Percentiles rank a stretch among this genome's conserved stretches.
phyloP scores from a whole-genome alignment of 2,329 filamentous ascomycete genomes.

The Ophiostoma australiae region DNA sequence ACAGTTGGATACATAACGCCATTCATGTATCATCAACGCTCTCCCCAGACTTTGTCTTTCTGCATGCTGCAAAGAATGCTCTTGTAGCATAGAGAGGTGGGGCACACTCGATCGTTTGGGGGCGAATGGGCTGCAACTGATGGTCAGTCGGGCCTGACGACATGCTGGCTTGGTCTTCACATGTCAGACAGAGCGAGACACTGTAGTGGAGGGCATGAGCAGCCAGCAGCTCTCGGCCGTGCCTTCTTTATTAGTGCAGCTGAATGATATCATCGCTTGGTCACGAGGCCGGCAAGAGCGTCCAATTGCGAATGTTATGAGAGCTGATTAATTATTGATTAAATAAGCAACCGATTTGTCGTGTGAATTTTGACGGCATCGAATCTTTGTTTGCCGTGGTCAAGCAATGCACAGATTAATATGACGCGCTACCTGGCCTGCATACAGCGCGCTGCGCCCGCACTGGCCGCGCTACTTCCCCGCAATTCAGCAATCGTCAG shows the following conservation, averaged over 20 bases:
- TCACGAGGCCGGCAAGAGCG: background rate
- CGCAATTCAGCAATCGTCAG: constrained; percentile 1
- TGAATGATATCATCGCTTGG: background rate
- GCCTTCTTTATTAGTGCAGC: background rate
- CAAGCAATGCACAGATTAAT: background rate
- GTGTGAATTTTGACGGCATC: background rate
- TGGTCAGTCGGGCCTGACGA: constrained; percentile 1
- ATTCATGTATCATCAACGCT: background rate
- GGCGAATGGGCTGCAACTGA: background rate
- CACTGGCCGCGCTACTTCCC: constrained; percentile 9
- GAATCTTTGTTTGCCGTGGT: background rate
- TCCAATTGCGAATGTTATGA: background rate
- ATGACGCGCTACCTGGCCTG: constrained; percentile 2
- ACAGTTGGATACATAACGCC: background rate
- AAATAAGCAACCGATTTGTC: background rate
- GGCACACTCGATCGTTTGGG: background rate
- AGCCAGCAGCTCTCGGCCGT: background rate
- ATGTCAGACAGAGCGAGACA: background rate
- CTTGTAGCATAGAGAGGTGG: background rate
- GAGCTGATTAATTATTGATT: background rate
- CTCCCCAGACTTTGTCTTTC: background rate
- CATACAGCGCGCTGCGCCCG: background rate
- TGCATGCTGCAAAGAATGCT: background rate
- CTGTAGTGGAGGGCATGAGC: background rate
- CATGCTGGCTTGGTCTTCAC: constrained; percentile 1